Conservation (phyloP, 257 asterid species). For the Cynanchum wilfordii region DNA sequence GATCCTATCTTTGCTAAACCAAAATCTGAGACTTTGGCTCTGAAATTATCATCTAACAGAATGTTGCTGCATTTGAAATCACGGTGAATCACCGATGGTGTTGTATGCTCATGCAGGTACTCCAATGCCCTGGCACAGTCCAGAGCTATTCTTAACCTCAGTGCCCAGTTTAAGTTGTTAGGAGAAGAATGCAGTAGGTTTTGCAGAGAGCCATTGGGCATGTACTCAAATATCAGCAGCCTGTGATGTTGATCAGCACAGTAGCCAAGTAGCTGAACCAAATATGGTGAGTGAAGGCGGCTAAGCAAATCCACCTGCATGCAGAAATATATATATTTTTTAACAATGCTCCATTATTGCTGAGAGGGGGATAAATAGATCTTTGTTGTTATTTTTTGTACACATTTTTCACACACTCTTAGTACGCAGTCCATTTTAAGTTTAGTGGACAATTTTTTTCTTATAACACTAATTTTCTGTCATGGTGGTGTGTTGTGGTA, state of each 20-base stretch:
- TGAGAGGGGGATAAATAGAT: no score
- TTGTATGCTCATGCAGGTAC: conserved; percentile 60
- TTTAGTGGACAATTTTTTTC: no score
- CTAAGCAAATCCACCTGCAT: conserved; percentile 70
- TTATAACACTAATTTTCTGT: not conserved
- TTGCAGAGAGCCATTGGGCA: conserved; percentile 53
- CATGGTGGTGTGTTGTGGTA: not conserved
- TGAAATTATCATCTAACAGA: conserved; percentile 52
- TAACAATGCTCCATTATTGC: no score
- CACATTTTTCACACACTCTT: no score
- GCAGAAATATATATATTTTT: not conserved
- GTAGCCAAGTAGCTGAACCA: conserved; percentile 65
- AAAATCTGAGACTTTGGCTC: conserved; percentile 71
- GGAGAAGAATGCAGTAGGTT: conserved; percentile 44
- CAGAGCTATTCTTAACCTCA: conserved; percentile 54
- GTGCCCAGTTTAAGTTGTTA: conserved; percentile 48
- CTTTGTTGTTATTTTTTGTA: not conserved
- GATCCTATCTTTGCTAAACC: conserved; percentile 74
- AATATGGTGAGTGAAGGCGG: conserved; percentile 50
- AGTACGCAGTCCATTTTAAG: not conserved
- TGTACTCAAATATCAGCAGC: conserved; percentile 55
- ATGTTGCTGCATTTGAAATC: conserved; percentile 66
- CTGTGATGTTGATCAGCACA: conserved; percentile 82
- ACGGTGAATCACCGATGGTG: conserved; percentile 72
- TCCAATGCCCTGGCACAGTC: conserved; percentile 76